Evolutionary conservation across 202 grass and related monocot species (phyloP), one percentile per base, ranked within the genome.

Genomic region (Carex arenaria): DNA sequence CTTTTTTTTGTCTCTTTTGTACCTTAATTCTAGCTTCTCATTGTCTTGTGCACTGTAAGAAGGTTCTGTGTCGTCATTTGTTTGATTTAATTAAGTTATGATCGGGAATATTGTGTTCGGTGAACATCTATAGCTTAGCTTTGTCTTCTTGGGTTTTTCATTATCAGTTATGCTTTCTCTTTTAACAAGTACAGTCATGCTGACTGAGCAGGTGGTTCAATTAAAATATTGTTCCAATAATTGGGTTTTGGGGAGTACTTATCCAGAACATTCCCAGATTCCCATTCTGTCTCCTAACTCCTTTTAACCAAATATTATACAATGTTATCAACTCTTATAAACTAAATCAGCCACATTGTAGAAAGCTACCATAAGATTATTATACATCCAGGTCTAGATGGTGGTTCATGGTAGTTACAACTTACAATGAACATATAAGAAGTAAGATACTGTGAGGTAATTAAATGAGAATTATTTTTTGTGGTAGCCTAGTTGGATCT

Each of bases 61-160:
- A 78, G 73, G 73, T 59, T 72, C 14, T 60, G 30, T 78, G 73
- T 78, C 52, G 56, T 59, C 30, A 82, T 82, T 82, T 82, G 80
- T 82, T 78, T 54, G 43, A 67, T 81, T 61, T 64, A 80, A 69
- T 82, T 69, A 54, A 82, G 69, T 81, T 65, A 82, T 65, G 17
- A 82, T 57, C 64, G 45, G 45, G 34, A 62, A 80, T 80, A 64
- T 82, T 68, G 49, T 82, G 17, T 5, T 47, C 45, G 23, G 42
- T 82, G 62, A 82, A 82, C 80, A 82, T 3, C 28, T 64, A 32
- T 43, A 49, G 34, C 12, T 81, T 34, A 26, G 0, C 26, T 51
- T 82, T 55, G 36, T 55, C 22, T 67, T 67, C 68, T 3, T 77
- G 31, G 36, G 11, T 34, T 34, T 26, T 26, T 26, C 6, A 76